Percentiles rank a stretch among this genome's conserved stretches.
These are phyloP conservation scores for Collariella sp. DNA, from an alignment of 495 filamentous ascomycete genomes.

Conservation along the genomic window DNA sequence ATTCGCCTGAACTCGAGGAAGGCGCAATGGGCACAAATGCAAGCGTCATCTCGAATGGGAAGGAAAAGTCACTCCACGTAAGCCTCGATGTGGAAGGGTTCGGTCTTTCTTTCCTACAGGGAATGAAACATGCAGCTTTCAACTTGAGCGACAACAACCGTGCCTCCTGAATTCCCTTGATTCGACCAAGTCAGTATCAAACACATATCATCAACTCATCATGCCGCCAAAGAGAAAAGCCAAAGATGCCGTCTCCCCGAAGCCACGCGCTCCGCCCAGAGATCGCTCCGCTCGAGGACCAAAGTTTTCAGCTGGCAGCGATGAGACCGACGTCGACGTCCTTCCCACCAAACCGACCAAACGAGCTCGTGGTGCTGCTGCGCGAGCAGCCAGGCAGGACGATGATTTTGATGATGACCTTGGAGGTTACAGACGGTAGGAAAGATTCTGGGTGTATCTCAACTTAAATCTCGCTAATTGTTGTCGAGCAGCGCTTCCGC, in stretches of 20 bases:
- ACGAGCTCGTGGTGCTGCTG: not conserved
- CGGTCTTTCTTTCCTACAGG: too few relatives aligned
- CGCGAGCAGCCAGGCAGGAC: not conserved
- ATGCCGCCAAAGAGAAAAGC: slow-evolving; percentile 21
- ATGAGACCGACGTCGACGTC: not conserved
- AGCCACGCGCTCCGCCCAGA: not conserved
- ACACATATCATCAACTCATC: too few relatives aligned
- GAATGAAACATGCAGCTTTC: too few relatives aligned
- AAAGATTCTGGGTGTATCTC: not conserved
- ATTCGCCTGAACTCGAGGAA: too few relatives aligned
- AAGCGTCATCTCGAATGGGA: too few relatives aligned
- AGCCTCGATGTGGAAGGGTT: too few relatives aligned
- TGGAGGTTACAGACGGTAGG: not conserved
- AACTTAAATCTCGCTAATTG: not conserved
- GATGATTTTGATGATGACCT: slow-evolving; percentile 3
- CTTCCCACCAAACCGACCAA: slow-evolving; percentile 7
- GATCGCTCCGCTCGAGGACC: not conserved
- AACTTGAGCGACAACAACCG: too few relatives aligned
- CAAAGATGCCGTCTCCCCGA: slow-evolving; percentile 1
- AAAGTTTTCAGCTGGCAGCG: not conserved
- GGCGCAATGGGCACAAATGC: too few relatives aligned
- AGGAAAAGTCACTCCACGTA: too few relatives aligned
- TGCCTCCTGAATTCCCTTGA: too few relatives aligned
- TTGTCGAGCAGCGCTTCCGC: not conserved
- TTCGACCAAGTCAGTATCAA: not conserved